Base-by-base conservation (phyloP, 2,329 filamentous ascomycete genomes). In the Penicillium sp. region DNA sequence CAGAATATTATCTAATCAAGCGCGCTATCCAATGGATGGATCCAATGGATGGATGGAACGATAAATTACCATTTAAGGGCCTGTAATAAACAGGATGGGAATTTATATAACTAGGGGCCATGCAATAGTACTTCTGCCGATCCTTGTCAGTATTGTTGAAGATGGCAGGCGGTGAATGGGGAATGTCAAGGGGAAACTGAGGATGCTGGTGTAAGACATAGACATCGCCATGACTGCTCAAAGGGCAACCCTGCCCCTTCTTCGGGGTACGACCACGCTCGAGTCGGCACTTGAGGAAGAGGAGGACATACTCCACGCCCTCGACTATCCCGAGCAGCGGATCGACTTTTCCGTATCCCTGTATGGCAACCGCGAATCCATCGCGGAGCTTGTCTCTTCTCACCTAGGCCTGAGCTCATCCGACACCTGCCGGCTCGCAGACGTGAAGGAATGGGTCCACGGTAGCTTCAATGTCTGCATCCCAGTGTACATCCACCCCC, bases 401-500 rank as follows among this genome's bases (percentile, higher is more conserved):
- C 37, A 51, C 37, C 27, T 48, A 14, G 49, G 44, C 10, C 38
- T 50, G 4, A 16, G 16, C 30, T 21, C 15, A 30, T 39, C 40
- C 6, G 38, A 37, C 3, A 35, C 31, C 32, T 70, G 63, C 41
- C 62, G 63, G 16, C 3, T 34, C 18, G 36, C 33, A 14, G 35
- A 34, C 3, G 31, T 38, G 9, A 41, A 30, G 2, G 37, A 51
- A 8, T 58, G 51, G 52, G 9, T 56, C 8, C 41, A 36, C 21
- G 51, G 53, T 16, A 57, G 51, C 39, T 56, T 48, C 28, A 56
- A 58, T 32, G 47, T 57, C n/a, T 58, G 53, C 39, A 54, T 59
- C 35, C 56, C 52, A 2, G 38, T 56, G 14, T 48, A 46, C 20
- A 19, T 58, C 15, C 17, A 43, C 15, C 33, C n/a, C n/a, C n/a